Evolutionary conservation across 106 monocot genomes (phyloP).

Genomic region (Allium sativum): DNA sequence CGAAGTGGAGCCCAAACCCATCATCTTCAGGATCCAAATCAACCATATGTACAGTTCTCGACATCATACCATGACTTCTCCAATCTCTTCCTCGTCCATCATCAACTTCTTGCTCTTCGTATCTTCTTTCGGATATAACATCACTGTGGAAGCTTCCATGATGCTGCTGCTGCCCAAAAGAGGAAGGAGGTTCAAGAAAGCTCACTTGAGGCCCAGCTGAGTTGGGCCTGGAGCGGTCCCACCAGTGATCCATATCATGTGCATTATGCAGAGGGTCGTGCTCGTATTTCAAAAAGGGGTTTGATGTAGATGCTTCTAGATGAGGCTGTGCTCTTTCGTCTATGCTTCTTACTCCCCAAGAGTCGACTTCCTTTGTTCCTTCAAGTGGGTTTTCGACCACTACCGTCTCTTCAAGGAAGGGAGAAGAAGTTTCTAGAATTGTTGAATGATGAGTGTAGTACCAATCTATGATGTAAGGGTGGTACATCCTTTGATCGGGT

Average conservation of each 20-base stretch:
- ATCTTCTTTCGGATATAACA: constrained; percentile 19
- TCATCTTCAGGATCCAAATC: constrained; percentile 22
- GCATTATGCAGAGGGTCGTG: constrained; percentile 10
- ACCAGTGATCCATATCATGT: constrained; percentile 32
- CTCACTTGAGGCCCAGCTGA: constrained; percentile 11
- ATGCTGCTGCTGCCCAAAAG: constrained; percentile 3
- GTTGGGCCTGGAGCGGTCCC: constrained; percentile 21
- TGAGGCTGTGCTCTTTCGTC: constrained; percentile 30
- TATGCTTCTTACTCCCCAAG: constrained; percentile 9
- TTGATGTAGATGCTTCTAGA: constrained; percentile 56
- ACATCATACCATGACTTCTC: constrained; percentile 8
- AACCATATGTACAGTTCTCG: constrained; percentile 26
- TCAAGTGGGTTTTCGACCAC: neutral
- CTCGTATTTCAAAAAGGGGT: constrained; percentile 21
- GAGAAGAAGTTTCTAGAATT: constrained; percentile 1
- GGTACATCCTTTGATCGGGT: constrained; percentile 41
- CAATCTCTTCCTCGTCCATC: neutral
- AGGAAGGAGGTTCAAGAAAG: constrained; percentile 38
- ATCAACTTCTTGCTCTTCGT: constrained; percentile 10
- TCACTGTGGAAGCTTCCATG: constrained; percentile 20
- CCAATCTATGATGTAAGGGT: constrained; percentile 54
- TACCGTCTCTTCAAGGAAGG: neutral
- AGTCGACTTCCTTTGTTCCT: constrained; percentile 16
- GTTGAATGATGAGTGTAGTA: constrained; percentile 31
- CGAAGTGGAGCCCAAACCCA: constrained; percentile 29